phyloP scores from a whole-genome alignment of 768 basidiomycete genomes.

The Phanerodontia chrysosporium region DNA sequence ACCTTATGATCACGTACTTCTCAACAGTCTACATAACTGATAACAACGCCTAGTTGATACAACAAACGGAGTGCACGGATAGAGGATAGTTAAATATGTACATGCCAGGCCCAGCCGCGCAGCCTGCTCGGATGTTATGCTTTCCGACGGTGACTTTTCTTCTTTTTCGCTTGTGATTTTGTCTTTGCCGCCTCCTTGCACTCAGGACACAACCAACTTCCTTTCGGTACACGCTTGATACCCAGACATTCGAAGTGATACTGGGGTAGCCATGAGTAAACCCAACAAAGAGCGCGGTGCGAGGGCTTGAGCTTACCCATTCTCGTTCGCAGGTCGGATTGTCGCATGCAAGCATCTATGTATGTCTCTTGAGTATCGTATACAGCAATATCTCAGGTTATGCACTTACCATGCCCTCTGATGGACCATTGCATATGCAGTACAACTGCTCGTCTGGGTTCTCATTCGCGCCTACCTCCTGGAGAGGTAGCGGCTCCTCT shows the following conservation, averaged over 20 bases:
- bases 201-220: constrained; percentile 19
- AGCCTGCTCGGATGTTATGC: neutral
- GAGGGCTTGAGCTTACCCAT: constrained; percentile 58
- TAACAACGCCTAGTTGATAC: neutral
- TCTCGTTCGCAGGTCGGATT: constrained; percentile 62
- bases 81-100: neutral
- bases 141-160: neutral
- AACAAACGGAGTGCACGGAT: neutral
- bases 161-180: neutral
- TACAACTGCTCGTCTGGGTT: constrained; percentile 51
- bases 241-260: constrained; percentile 72
- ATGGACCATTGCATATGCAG: constrained; percentile 78
- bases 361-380: constrained; percentile 1
- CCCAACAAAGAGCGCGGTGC: neutral
- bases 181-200: constrained; percentile 20
- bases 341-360: constrained; percentile 87
- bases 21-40: neutral
- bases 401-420: constrained; percentile 68
- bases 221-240: constrained; percentile 48
- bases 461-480: constrained; percentile 13
- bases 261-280: constrained; percentile 30
- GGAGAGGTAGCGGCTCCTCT: neutral
- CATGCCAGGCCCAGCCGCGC: neutral
- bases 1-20: neutral
- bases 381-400: neutral